phyloP scores from a whole-genome alignment of 331 rosid species.

The Ulmus americana region DNA sequence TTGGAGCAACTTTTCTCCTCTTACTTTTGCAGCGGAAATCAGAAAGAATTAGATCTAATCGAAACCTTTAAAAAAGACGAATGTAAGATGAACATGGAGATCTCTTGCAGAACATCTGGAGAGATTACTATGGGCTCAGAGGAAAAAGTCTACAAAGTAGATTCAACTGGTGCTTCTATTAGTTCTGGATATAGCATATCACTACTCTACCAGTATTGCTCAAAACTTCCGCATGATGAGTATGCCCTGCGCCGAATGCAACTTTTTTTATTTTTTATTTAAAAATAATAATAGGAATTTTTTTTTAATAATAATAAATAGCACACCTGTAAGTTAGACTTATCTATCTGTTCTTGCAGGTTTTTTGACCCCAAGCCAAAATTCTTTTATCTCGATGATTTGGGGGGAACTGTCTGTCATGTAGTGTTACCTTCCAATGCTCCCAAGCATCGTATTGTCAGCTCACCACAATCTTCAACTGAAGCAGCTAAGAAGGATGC shows the following conservation, averaged over 20 bases:
- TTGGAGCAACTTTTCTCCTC: constrained; percentile 12
- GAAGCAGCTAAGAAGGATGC: constrained; percentile 78
- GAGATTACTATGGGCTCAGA: constrained; percentile 47
- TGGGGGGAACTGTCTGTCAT: constrained; percentile 68
- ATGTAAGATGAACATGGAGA: constrained; percentile 57
- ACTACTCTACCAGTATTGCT: constrained; percentile 69
- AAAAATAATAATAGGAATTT: constrained; percentile 7
- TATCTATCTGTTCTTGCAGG: constrained; percentile 46
- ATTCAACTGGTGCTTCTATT: constrained; percentile 75
- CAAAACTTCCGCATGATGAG: constrained; percentile 94
- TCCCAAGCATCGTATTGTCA: constrained; percentile 50
- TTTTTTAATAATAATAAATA: too few relatives aligned
- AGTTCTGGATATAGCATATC: constrained; percentile 70
- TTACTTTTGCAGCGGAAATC: constrained; percentile 50
- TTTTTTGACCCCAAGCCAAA: constrained; percentile 74
- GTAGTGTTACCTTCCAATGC: constrained; percentile 76
- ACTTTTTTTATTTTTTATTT: constrained; percentile 5
- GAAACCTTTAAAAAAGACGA: constrained; percentile 54
- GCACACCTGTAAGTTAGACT: constrained; percentile 7
- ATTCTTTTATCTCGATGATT: constrained; percentile 61
- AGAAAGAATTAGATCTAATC: constrained; percentile 62
- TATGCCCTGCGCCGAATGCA: constrained; percentile 32
- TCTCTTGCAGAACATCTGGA: constrained; percentile 48
- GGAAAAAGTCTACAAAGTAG: constrained; percentile 57
- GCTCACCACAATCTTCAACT: constrained; percentile 52